phyloP scores from a whole-genome alignment of 768 basidiomycete species.

The Pleurotus citrinopileatus region DNA sequence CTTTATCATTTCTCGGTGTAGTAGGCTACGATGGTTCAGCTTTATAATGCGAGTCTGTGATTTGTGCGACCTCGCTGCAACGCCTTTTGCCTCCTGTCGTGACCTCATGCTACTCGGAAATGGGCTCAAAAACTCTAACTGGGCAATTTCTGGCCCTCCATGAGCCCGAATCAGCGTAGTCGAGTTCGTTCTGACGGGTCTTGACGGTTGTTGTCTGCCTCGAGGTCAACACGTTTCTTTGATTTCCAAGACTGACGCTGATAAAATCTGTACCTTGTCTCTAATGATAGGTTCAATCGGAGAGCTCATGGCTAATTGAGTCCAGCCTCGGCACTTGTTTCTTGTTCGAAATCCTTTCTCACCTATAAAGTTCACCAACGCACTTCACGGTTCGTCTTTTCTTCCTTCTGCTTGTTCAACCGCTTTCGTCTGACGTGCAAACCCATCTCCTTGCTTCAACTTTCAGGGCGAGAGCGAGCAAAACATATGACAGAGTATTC shows the following conservation, averaged over 20 bases:
- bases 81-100: conserved; percentile 1
- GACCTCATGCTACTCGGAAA: conserved; percentile 2
- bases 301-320: conserved; percentile 22
- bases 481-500: conserved; percentile 62
- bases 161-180: neutral
- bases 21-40: no score
- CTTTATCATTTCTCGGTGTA: neutral
- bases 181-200: neutral
- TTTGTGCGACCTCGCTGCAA: neutral
- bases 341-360: neutral
- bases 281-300: conserved; percentile 21
- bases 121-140: no score
- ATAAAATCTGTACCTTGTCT: conserved; percentile 33
- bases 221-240: conserved; percentile 48
- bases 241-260: conserved; percentile 28
- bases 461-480: conserved; percentile 8
- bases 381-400: conserved; percentile 6
- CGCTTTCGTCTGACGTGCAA: conserved; percentile 9
- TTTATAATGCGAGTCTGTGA: neutral
- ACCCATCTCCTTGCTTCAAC: conserved; percentile 13
- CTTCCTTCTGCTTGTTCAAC: conserved; percentile 24
- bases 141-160: neutral
- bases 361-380: conserved; percentile 4
- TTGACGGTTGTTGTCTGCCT: conserved; percentile 24
- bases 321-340: conserved; percentile 10